Evolutionary conservation across 306 rosid genomes (phyloP), one percentile per base, ranked within the genome.

Genomic region (Vachellia pachyceras): DNA sequence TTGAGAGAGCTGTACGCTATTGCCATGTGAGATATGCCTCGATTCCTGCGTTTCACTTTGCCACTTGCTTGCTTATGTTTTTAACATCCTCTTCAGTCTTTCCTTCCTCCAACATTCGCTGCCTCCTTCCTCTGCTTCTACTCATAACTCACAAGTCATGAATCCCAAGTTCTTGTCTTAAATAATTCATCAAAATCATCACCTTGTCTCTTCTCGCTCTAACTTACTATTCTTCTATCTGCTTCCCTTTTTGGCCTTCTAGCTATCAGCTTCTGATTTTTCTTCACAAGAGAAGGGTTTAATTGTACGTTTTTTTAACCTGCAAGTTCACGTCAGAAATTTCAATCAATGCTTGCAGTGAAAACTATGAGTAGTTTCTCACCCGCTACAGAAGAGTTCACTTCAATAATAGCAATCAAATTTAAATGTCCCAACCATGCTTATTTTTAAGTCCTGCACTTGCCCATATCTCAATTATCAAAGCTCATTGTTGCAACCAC

Each of bases 21-120:
- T 69, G 85, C 96, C 99, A 93, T 93, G 99, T 93, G 99, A 91
- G 80, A 70, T 49, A 64, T 85, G 90, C 75, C 95, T 95, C 90
- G 99, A 82, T 87, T 78, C 41, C 84, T 75, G 94, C 84, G 69
- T 69, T 72, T 29, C 68, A 29, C 63, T 73, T 37, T 73, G 77
- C 68, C 77, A 71, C 36, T 39, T 78, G 73, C 72, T 71, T 73
- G 60, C 36, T 78, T 11, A 63, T 81, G 68, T 63, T 75, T 83
- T 64, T 69, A 83, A 70, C 85, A 66, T 77, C 82, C 50, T 72
- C 42, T n/a, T n/a, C 33, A 29, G 33, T 29, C 61, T 70, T 15
- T 79, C 55, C 66, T 58, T 10, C 75, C 80, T 45, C 55, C 80
- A 87, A 85, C 79, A 90, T 86, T 89, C 93, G 15, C 75, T 54